phyloP scores from a whole-genome alignment of 768 basidiomycete species.

The Dictyophora rubrovolvata region DNA sequence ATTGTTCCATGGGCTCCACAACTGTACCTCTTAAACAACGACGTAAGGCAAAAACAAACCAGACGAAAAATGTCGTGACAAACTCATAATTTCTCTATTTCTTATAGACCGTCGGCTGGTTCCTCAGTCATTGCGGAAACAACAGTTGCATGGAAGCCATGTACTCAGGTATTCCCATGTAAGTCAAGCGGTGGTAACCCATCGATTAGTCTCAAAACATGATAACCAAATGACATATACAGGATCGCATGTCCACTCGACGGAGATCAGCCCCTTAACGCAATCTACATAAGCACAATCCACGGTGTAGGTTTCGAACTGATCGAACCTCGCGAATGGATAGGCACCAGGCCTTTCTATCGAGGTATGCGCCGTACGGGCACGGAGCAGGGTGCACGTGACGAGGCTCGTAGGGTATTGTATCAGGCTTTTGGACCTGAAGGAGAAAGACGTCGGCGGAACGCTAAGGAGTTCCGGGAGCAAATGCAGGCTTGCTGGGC shows the following conservation, averaged over 20 bases:
- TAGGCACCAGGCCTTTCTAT: conserved; percentile 10
- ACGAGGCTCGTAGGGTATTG: conserved; percentile 11
- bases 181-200: too few species aligned
- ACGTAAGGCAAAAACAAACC: too few species aligned
- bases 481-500: background rate
- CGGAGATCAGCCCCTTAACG: conserved; percentile 18
- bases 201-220: too few species aligned
- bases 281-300: conserved; percentile 12
- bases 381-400: conserved; percentile 13
- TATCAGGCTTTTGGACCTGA: conserved; percentile 13
- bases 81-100: background rate
- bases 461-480: conserved; percentile 10
- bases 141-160: conserved; percentile 18
- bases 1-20: too few species aligned
- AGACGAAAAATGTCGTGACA: too few species aligned
- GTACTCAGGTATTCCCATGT: conserved; percentile 16
- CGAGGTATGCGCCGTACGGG: conserved; percentile 14
- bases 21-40: too few species aligned
- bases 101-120: conserved; percentile 15
- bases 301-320: conserved; percentile 14
- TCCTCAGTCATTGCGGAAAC: conserved; percentile 19
- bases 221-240: too few species aligned
- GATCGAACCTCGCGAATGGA: conserved; percentile 14
- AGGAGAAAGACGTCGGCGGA: conserved; percentile 12
- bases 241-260: conserved; percentile 20